These are phyloP conservation scores for Solanum habrochaites DNA, from an alignment of 257 asterid species.

Conservation along the genomic window DNA sequence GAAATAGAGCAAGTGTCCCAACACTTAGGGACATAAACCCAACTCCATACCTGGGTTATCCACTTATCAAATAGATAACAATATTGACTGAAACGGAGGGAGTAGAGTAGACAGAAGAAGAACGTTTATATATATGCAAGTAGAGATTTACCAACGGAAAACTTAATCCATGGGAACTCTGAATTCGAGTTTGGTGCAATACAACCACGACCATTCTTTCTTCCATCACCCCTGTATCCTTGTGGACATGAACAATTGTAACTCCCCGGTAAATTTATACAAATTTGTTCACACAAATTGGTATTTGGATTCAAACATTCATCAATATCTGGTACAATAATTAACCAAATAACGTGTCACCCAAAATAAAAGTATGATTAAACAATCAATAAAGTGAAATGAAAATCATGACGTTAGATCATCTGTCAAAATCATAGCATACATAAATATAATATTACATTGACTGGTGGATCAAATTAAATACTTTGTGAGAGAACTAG, in stretches of 20 bases:
- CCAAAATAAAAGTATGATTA: neutral
- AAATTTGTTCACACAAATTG: conserved; percentile 15
- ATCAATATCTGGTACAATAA: conserved; percentile 24
- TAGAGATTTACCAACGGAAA: conserved; percentile 17
- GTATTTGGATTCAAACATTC: conserved; percentile 25
- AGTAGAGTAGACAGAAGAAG: neutral
- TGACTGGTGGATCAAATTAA: neutral
- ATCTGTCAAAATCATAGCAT: neutral
- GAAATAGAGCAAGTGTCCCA: conserved; percentile 15
- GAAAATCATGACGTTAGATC: neutral
- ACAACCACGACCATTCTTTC: conserved; percentile 36
- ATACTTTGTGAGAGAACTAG: neutral
- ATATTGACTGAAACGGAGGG: neutral
- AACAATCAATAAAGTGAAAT: neutral
- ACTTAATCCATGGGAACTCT: conserved; percentile 34
- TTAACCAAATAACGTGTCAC: neutral
- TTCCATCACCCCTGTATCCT: conserved; percentile 52
- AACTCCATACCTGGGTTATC: conserved; percentile 6
- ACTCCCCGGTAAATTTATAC: conserved; percentile 30
- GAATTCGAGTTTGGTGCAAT: conserved; percentile 12
- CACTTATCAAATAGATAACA: neutral
- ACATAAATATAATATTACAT: neutral
- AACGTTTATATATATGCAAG: neutral
- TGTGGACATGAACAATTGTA: conserved; percentile 49
- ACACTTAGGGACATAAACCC: conserved; percentile 10